Base-by-base conservation (phyloP, 2,329 filamentous ascomycete genomes). In the Xylariaceae sp. region DNA sequence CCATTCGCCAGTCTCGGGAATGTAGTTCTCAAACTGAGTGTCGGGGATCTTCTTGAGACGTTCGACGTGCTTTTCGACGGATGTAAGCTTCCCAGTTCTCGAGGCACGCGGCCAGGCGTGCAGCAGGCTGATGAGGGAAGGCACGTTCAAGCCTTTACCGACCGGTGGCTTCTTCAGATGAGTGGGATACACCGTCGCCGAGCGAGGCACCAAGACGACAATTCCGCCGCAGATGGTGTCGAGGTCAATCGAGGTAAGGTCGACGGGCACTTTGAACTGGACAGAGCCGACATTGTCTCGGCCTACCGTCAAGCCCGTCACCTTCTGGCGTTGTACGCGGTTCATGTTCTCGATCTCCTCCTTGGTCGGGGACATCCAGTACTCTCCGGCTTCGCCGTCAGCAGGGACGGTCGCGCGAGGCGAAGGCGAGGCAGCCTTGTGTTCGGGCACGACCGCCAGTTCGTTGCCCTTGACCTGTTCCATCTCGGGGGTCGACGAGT, bases 131-230 rank as follows among this genome's bases (percentile, higher is more conserved):
- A 98, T 89, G 26, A 77, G 81, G 0, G 92, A 87, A 3, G 88
- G 89, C 6, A 96, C 87, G 55, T 98, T 98, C 48, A 98, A 73
- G 5, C 88, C 90, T 56, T 88, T 87, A 41, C 94, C 92, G 41
- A 82, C 74, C 0, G 83, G 75, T 12, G 92, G 89, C 65, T 96
- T 98, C 57, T 81, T 80, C 4, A 75, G 73, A 28, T 80, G 70
- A 31, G 83, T 75, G 4, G 78, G 83, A 56, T 98, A 98, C 6
- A 97, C 92, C 0, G 90, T 95, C 16, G 88, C 87, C 7, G 83
- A 83, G 24, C 92, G 85, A 34, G 82, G 74, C 30, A 78, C 74
- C 34, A 97, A 77, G 36, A 81, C 71, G 24, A 97, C 85, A 52
- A 96, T 83, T 17, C 73, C 76, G 33, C 76, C 85, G 35, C 78